Conservation (phyloP, 1,139 yeast species). For the Candida tropicalis region DNA sequence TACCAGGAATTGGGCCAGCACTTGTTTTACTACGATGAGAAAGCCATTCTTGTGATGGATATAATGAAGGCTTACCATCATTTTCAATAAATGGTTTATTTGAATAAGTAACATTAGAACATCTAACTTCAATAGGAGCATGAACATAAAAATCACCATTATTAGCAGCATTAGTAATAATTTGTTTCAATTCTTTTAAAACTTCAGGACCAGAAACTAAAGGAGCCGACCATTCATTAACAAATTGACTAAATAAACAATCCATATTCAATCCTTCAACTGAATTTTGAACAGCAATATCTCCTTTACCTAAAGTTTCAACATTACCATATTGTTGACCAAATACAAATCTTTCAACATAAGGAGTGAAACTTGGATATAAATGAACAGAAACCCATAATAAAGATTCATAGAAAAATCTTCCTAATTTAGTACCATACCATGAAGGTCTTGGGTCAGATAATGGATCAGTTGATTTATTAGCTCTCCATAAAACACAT, state of each 20-base stretch:
- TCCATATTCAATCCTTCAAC: slow-evolving; percentile 94
- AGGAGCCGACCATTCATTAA: slow-evolving; percentile 96
- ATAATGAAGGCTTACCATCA: slow-evolving; percentile 49
- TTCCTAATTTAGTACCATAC: slow-evolving; percentile 81
- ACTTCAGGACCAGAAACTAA: slow-evolving; percentile 74
- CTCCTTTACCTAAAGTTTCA: slow-evolving; percentile 69
- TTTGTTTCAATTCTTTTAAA: slow-evolving; percentile 61
- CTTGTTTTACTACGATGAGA: slow-evolving; percentile 38
- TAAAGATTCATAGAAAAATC: slow-evolving; percentile 76
- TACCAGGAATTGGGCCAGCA: slow-evolving; percentile 82
- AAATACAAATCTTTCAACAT: slow-evolving; percentile 82
- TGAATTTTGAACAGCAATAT: slow-evolving; percentile 73
- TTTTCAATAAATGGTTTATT: slow-evolving; percentile 43
- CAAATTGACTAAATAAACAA: slow-evolving; percentile 91
- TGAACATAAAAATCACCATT: slow-evolving; percentile 76
- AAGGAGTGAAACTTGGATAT: slow-evolving; percentile 76
- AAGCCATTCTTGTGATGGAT: slow-evolving; percentile 46
- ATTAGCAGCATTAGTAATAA: slow-evolving; percentile 62
- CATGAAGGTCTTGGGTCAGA: slow-evolving; percentile 75
- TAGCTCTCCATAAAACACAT: slow-evolving; percentile 90
- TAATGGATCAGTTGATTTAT: slow-evolving; percentile 63
- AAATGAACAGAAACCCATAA: slow-evolving; percentile 79
- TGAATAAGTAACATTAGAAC: slow-evolving; percentile 77
- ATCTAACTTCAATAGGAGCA: slow-evolving; percentile 94
- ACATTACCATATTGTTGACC: slow-evolving; percentile 78